Evolutionary conservation across 2,329 filamentous ascomycete genomes (phyloP).

Genomic region (Xylaria arbuscula): DNA sequence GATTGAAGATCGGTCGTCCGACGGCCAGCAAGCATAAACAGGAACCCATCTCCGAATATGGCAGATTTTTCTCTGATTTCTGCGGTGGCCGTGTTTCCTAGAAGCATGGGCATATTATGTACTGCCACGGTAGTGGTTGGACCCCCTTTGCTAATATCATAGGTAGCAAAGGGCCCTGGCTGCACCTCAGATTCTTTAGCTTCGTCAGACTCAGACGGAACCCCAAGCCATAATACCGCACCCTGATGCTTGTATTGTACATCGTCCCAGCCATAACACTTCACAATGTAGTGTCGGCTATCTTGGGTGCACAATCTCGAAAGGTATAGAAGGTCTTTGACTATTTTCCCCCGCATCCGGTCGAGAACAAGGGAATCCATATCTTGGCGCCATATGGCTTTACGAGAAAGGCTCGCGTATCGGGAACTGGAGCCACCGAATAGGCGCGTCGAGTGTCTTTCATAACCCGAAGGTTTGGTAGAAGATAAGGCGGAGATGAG

Average conservation of each 20-base stretch:
- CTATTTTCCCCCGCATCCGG: constrained; percentile 60
- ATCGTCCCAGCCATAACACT: constrained; percentile 57
- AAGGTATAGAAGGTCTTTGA: constrained; percentile 59
- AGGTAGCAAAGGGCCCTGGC: constrained; percentile 57
- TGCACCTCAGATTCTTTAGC: constrained; percentile 22
- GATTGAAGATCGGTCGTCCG: constrained; percentile 59
- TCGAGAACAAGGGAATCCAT: constrained; percentile 66
- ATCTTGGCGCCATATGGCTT: constrained; percentile 62
- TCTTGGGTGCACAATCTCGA: constrained; percentile 46
- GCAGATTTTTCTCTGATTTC: constrained; percentile 53
- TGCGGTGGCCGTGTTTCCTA: constrained; percentile 60
- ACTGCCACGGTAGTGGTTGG: constrained; percentile 58
- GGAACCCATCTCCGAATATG: constrained; percentile 52
- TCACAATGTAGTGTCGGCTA: constrained; percentile 55
- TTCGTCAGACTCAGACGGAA: constrained; percentile 21
- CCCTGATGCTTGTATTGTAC: constrained; percentile 55
- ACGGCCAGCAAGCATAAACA: constrained; percentile 58
- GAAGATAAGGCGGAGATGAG: constrained; percentile 47
- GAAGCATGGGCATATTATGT: constrained; percentile 63
- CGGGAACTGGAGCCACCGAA: constrained; percentile 33
- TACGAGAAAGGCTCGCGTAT: constrained; percentile 27
- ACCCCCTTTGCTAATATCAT: constrained; percentile 53
- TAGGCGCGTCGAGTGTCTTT: constrained; percentile 23
- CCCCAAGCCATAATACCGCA: constrained; percentile 59
- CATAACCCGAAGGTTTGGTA: constrained; percentile 26